phyloP scores from a whole-genome alignment of 805 yeast species.

The Candida wancherniae region DNA sequence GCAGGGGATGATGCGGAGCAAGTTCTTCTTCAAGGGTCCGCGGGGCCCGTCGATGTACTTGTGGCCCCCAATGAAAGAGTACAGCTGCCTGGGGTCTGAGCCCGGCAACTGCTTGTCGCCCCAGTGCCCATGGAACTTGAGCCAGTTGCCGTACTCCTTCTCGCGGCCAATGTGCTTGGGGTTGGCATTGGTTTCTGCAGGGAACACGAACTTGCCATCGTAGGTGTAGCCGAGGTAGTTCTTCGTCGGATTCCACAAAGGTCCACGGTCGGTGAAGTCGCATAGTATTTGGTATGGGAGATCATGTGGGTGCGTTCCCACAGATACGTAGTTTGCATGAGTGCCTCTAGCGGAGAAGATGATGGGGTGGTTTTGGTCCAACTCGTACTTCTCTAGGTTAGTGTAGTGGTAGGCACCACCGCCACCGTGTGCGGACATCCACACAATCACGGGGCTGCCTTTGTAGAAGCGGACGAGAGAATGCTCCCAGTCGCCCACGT shows the following conservation, averaged over 20 bases:
- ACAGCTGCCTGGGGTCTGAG: constrained; percentile 72
- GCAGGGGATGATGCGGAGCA: constrained; percentile 67
- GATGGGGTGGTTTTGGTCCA: constrained; percentile 52
- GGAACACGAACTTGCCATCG: constrained; percentile 52
- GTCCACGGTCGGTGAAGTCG: constrained; percentile 93
- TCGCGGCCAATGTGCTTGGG: constrained; percentile 51
- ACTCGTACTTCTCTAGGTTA: constrained; percentile 63
- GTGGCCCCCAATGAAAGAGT: constrained; percentile 84
- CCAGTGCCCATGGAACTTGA: constrained; percentile 81
- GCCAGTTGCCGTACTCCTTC: constrained; percentile 62
- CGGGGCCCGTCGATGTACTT: constrained; percentile 87
- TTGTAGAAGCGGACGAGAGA: constrained; percentile 77
- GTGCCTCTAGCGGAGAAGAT: constrained; percentile 93
- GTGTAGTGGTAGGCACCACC: constrained; percentile 82
- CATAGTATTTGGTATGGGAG: constrained; percentile 85
- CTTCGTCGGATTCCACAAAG: constrained; percentile 87
- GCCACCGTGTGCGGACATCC: constrained; percentile 99
- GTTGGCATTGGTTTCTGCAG: constrained; percentile 37
- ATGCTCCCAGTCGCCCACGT: constrained; percentile 98
- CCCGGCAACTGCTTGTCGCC: constrained; percentile 72
- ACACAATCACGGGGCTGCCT: constrained; percentile 75
- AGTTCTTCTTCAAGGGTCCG: constrained; percentile 81
- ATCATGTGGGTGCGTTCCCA: constrained; percentile 94
- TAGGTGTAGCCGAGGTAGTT: constrained; percentile 79
- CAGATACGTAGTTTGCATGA: constrained; percentile 94